Evolutionary conservation across 2,329 filamentous ascomycete genomes (phyloP), one percentile per base, ranked within the genome.

Genomic region (Zasmidium angulare): DNA sequence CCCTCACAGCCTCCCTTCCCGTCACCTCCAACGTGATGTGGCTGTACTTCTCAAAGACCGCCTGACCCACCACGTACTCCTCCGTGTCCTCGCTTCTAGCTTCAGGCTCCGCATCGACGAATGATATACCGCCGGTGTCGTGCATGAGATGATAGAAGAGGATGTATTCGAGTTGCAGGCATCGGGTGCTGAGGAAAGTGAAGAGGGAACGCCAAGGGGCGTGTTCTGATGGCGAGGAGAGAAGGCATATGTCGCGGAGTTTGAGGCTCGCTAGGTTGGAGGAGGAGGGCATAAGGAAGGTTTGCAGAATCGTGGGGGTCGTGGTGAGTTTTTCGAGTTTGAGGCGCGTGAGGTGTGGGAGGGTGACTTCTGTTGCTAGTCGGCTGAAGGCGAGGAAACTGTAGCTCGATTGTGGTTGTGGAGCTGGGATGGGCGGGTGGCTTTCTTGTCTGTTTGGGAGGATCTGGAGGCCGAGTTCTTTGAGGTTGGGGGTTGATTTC

Each of bases 251-350:
- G 56, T 71, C 66, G 24, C 69, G 66, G 24, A 72, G 47, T 50
- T 72, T 72, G 29, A 72, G 56, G 58, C 69, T 71, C 19, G 59
- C 66, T 1, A 72, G 62, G 9, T 48, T 51, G 1, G 26, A 1
- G 3, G 60, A 53, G 6, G 60, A 66, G 4, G 71, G 68, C 6
- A 20, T 22, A 2, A 72, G 60, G 29, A 72, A 64, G 6, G 56
- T 51, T 22, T 63, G 51, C 17, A 72, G 59, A 0, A 53, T 65
- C 2, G 46, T 9, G 7, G 68, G 56, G 9, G 63, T 63, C 2
- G 69, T 64, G n/a, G 62, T 66, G 40, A 72, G 50, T 52, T 69
- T 70, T 47, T 72, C 70, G 0, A 72, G 63, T 49, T 72, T 72
- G 26, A 72, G 23, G 1, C 70, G 64, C 3, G 63, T 67, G 23